phyloP scores from a whole-genome alignment of 2,329 filamentous ascomycete genomes.

The Aspergillus sp. region DNA sequence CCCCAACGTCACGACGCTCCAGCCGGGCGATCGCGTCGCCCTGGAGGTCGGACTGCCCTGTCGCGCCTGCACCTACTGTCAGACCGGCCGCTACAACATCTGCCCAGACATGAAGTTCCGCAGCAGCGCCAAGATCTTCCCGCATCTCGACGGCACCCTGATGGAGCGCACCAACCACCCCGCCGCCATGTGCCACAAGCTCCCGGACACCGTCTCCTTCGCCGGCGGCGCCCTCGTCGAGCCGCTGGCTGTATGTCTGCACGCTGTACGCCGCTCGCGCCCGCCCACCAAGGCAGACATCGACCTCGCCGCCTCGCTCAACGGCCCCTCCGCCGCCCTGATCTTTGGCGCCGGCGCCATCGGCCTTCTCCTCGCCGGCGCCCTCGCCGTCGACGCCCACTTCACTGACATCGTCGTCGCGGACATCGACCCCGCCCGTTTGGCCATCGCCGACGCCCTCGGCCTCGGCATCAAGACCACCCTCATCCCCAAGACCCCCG shows the following conservation, averaged over 20 bases:
- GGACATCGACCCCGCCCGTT: constrained; percentile 58
- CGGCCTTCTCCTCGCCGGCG: constrained; percentile 58
- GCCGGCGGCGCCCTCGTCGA: constrained; percentile 60
- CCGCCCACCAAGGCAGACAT: constrained; percentile 41
- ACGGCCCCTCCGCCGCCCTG: constrained; percentile 49
- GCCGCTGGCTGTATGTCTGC: constrained; percentile 60
- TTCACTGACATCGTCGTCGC: constrained; percentile 58
- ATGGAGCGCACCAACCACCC: constrained; percentile 64
- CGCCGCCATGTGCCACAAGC: constrained; percentile 58
- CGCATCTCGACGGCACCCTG: constrained; percentile 64
- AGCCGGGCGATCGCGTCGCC: constrained; percentile 79
- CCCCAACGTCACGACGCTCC: constrained; percentile 59
- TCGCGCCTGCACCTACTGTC: constrained; percentile 58
- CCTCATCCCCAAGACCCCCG: constrained; percentile 30
- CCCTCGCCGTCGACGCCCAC: constrained; percentile 54
- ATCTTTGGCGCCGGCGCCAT: constrained; percentile 64
- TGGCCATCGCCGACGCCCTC: constrained; percentile 53
- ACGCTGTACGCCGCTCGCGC: constrained; percentile 56
- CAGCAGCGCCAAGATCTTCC: constrained; percentile 59
- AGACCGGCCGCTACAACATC: constrained; percentile 60
- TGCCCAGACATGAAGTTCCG: constrained; percentile 59
- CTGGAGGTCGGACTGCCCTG: constrained; percentile 89
- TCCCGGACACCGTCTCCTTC: constrained; percentile 53
- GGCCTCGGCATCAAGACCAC: constrained; percentile 36
- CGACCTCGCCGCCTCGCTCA: constrained; percentile 39